Evolutionary conservation across 352 stramenopile species (phyloP).

Genomic region (Vaucheria bursata): DNA sequence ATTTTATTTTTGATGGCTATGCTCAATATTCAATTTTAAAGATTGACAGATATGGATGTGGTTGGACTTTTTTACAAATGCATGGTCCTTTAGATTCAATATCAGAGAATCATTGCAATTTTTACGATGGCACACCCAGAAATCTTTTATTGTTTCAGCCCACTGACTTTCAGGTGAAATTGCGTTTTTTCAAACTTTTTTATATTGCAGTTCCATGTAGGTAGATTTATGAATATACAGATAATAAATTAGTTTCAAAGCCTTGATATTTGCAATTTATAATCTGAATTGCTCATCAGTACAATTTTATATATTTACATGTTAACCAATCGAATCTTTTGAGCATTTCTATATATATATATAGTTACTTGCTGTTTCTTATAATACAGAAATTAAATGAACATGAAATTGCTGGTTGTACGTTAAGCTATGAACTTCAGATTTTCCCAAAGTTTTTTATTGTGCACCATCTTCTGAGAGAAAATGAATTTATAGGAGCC

Average conservation of each 20-base stretch:
- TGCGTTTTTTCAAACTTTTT: no score
- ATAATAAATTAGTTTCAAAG: no score
- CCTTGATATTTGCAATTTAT: no score
- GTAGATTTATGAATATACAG: no score
- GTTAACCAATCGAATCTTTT: no score
- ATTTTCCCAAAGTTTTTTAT: conserved; percentile 23
- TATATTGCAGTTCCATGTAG: no score
- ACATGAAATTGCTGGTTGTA: conserved; percentile 34
- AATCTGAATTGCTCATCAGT: no score
- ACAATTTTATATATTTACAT: no score
- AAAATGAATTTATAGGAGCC: conserved; percentile 33
- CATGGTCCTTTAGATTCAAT: conserved; percentile 55
- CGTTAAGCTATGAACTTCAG: conserved; percentile 35
- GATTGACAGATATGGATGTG: conserved; percentile 63
- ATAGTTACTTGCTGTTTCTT: no score
- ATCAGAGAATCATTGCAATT: conserved; percentile 32
- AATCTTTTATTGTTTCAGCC: conserved; percentile 44
- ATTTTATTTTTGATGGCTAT: no score
- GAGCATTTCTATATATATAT: no score
- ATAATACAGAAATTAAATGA: conserved; percentile 23
- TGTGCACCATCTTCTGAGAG: conserved; percentile 31
- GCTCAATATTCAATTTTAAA: no score
- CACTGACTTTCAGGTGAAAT: conserved; percentile 3
- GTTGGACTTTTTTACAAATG: conserved; percentile 78
- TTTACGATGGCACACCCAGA: conserved; percentile 36